Conservation (phyloP, 306 rosid genomes). For the Prunus dulcis region DNA sequence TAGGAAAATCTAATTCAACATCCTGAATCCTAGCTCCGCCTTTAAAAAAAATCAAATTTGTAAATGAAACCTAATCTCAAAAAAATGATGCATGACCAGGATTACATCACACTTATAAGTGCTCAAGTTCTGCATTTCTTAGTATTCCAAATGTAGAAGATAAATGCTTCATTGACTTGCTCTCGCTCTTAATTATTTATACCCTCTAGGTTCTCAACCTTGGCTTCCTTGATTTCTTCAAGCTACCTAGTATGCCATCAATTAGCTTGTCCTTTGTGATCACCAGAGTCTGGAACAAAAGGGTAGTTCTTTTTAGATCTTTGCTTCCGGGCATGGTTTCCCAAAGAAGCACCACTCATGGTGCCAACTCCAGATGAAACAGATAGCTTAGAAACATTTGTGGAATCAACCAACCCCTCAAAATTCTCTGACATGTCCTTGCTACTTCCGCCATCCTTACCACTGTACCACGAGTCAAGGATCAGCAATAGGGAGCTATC, state of each 20-base stretch:
- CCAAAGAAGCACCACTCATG: conserved; percentile 22
- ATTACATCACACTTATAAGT: not conserved
- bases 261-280: conserved; percentile 37
- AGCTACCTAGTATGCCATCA: conserved; percentile 45
- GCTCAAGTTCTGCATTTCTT: not conserved
- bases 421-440: conserved; percentile 25
- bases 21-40: too few relatives aligned
- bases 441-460: conserved; percentile 32
- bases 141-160: not conserved
- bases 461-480: conserved; percentile 51
- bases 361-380: conserved; percentile 12
- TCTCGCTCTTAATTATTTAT: not conserved
- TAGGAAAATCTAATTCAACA: too few relatives aligned
- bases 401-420: conserved; percentile 15
- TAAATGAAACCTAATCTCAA: too few relatives aligned
- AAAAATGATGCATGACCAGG: not conserved
- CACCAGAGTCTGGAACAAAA: conserved; percentile 57
- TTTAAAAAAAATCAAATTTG: too few relatives aligned
- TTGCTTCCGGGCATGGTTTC: conserved; percentile 32
- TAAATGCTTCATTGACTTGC: not conserved
- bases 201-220: conserved; percentile 30
- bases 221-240: conserved; percentile 41
- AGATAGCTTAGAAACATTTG: conserved; percentile 20
- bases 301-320: conserved; percentile 46
- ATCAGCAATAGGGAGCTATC: conserved; percentile 51